Evolutionary conservation across 2,329 filamentous ascomycete genomes (phyloP), one percentile per base, ranked within the genome.

Genomic region (Fusarium circinatum): DNA sequence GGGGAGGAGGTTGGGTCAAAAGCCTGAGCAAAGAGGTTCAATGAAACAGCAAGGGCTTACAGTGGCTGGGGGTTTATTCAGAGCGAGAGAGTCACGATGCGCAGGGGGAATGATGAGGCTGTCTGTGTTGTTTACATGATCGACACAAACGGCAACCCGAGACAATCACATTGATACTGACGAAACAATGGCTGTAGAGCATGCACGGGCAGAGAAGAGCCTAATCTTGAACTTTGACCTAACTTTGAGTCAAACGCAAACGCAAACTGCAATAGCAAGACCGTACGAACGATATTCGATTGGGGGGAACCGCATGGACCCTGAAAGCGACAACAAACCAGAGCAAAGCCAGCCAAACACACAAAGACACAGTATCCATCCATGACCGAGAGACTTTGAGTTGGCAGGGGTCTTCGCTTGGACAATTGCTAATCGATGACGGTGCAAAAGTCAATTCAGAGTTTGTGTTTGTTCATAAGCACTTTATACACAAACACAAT

Each of bases 31-130:
- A n/a, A 48, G 28, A 48, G 39, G 20, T 26, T 54, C 24, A 58
- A 69, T 64, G 51, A 48, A 63, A 63, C 65, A 51, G 30, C 39
- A 48, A 61, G 52, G 54, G 60, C 57, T 30, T 47, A 56, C 26
- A 48, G 54, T 60, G 70, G 65, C 59, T 73, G 68, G 68, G 69
- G 54, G 28, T 22, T 44, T 41, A 13, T 42, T 26, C 34, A 41
- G 49, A 61, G 34, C 36, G 44, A 68, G 30, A 73, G 65, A 71
- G 52, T 56, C 56, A 61, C 26, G 22, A 38, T 60, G 56, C 54
- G 65, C 59, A 74, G 61, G 62, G 62, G 52, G 58, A 61, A 68
- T 54, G n/a, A 65, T 67, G 28, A 71, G 59, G 47, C 55, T 74
- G 36, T 44, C 49, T 56, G 24, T 34, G 12, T 52, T 47, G 47